Evolutionary conservation across 768 basidiomycete species (phyloP), one percentile per base, ranked within the genome.

Genomic region (Sistotremastrum suecicum): DNA sequence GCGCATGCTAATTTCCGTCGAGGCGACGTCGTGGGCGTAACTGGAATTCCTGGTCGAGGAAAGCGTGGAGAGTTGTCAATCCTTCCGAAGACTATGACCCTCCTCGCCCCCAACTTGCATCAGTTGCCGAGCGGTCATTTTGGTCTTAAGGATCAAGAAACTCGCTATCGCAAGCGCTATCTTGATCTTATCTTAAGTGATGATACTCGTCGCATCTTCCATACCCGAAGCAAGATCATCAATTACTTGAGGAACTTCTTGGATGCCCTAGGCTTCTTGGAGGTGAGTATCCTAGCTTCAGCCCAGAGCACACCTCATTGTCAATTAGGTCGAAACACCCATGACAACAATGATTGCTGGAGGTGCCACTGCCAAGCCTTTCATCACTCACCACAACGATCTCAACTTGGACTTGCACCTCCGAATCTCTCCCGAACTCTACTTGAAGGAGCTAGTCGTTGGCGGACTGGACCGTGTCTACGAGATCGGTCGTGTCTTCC

Each of bases 381-480:
- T 99, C 69, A 60, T 99, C 61, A 99, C 94, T 0, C 95, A 97
- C 61, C 95, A 99, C 68, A 99, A 99, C 68, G 94, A 98, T 60
- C 84, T 99, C 50, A 72, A 88, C 63, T 80, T 98, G 57, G 91
- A 99, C 62, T 71, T 99, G 7, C 98, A 83, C 75, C 83, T 99
- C 52, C 92, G 95, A 51, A 77, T 99, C 59, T 95, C 95, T 3
- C 95, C 95, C 3, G 95, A 99, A 66, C 74, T 99, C 12, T 99
- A 91, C 67, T 80, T 99, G 61, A 99, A 99, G 78, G 72, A 97
- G 65, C 84, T 99, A 50, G 77, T 91, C 45, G 95, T 98, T 38
- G 95, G 95, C 50, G 95, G 95, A 3, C 74, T 99, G 20, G 94
- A 98, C 62, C 83, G 95, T 39, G 95, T 99, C 8, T 99, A 89